Evolutionary conservation across 305 asterid species (phyloP).

Genomic region (Withania somnifera): DNA sequence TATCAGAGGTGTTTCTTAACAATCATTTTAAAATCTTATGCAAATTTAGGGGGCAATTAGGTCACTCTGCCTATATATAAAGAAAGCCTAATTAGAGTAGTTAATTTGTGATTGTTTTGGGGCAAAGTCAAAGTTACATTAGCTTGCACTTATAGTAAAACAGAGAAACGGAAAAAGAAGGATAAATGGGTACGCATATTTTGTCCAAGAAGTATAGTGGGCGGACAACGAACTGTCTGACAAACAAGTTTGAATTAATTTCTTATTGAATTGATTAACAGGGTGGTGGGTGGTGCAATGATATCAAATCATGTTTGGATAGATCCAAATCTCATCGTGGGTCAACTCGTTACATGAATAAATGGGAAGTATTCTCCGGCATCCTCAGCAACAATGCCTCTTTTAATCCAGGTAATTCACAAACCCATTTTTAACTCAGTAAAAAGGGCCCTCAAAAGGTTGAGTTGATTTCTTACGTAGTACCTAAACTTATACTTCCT

Average conservation of each 20-base stretch:
- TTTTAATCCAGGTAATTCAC: slow-evolving; percentile 51
- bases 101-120: neutral
- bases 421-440: neutral
- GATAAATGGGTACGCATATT: neutral
- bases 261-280: neutral
- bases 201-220: neutral
- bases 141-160: neutral
- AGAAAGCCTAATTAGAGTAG: neutral
- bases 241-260: neutral
- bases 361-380: slow-evolving; percentile 46
- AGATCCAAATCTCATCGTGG: slow-evolving; percentile 77
- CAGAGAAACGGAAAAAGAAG: no score
- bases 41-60: no score
- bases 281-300: slow-evolving; percentile 99
- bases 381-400: slow-evolving; percentile 70
- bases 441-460: no score
- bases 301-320: slow-evolving; percentile 62
- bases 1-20: neutral
- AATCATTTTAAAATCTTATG: no score
- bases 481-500: neutral
- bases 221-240: neutral
- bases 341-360: slow-evolving; percentile 59
- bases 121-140: neutral
- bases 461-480: neutral
- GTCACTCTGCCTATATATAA: no score